Conservation (phyloP, 495 filamentous ascomycete genomes). For the Aspergillus funiculosus region DNA sequence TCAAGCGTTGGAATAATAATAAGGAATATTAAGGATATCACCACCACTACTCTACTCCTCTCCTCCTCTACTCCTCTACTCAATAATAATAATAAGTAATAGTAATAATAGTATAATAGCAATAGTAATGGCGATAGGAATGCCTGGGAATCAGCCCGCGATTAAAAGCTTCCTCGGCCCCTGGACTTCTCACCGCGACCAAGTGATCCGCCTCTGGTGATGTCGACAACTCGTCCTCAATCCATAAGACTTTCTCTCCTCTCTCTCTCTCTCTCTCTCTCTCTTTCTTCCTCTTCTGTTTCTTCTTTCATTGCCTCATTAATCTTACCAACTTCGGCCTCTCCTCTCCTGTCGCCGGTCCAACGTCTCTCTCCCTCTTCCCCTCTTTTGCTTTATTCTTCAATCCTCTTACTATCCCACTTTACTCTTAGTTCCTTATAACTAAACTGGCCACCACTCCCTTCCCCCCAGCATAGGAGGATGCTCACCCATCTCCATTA, state of each 20-base stretch:
- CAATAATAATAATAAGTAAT: not conserved
- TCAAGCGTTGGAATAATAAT: not conserved
- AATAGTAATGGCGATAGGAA: not conserved
- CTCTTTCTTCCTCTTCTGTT: constrained; percentile 2
- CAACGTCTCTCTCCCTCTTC: not conserved
- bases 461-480: constrained; percentile 1
- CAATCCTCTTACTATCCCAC: constrained; percentile 1
- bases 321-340: too few relatives aligned
- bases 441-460: constrained; percentile 3
- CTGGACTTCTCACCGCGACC: not conserved
- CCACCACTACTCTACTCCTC: too few relatives aligned
- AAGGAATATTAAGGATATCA: too few relatives aligned
- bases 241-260: constrained; percentile 5
- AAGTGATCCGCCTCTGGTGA: not conserved
- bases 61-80: too few relatives aligned
- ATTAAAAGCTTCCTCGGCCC: too few relatives aligned
- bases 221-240: constrained; percentile 6
- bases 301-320: not conserved
- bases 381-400: constrained; percentile 1
- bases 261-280: constrained; percentile 1
- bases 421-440: not conserved
- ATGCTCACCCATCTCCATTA: constrained; percentile 5
- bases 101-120: not conserved
- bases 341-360: not conserved
- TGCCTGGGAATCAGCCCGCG: too few relatives aligned